Percentiles rank a stretch among this genome's conserved stretches.
Conservation (phyloP, 805 yeast genomes). For the Suhomyces canberraensis region DNA sequence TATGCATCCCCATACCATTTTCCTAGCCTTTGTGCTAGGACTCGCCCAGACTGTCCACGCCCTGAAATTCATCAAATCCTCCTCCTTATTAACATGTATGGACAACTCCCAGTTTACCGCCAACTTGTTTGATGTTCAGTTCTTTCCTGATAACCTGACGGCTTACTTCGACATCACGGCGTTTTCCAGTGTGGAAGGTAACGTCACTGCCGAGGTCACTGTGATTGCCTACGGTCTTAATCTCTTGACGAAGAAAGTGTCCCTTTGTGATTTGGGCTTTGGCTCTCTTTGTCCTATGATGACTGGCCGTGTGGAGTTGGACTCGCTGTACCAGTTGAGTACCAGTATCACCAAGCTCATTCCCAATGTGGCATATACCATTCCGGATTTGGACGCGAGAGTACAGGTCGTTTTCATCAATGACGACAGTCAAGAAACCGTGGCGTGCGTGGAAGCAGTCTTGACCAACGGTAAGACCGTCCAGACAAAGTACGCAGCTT, state of each 20-base stretch:
- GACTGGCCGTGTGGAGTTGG: slow-evolving; percentile 81
- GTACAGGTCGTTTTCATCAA: slow-evolving; percentile 65
- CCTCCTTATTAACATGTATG: slow-evolving; percentile 89
- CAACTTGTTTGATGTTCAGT: slow-evolving; percentile 71
- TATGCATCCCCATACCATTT: not conserved
- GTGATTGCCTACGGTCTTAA: slow-evolving; percentile 80
- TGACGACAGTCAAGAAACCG: slow-evolving; percentile 39
- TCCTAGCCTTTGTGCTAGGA: slow-evolving; percentile 1
- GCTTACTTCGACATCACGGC: slow-evolving; percentile 71
- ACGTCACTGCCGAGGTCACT: slow-evolving; percentile 58
- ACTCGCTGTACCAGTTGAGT: slow-evolving; percentile 45
- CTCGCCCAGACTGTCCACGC: slow-evolving; percentile 15
- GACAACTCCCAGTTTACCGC: slow-evolving; percentile 84
- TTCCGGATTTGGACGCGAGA: slow-evolving; percentile 93
- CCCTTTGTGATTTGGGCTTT: slow-evolving; percentile 57
- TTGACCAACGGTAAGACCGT: slow-evolving; percentile 90
- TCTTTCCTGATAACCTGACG: slow-evolving; percentile 61
- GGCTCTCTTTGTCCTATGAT: slow-evolving; percentile 70
- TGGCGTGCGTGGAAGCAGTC: slow-evolving; percentile 92
- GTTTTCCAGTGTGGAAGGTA: slow-evolving; percentile 68
- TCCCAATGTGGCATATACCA: slow-evolving; percentile 82
- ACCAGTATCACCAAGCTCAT: slow-evolving; percentile 45
- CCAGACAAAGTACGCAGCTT: slow-evolving; percentile 60
- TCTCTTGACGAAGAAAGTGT: slow-evolving; percentile 50
- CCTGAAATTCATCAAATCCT: slow-evolving; percentile 40